Evolutionary conservation across 495 filamentous ascomycete genomes (phyloP).

Genomic region (Neurospora hispaniola): DNA sequence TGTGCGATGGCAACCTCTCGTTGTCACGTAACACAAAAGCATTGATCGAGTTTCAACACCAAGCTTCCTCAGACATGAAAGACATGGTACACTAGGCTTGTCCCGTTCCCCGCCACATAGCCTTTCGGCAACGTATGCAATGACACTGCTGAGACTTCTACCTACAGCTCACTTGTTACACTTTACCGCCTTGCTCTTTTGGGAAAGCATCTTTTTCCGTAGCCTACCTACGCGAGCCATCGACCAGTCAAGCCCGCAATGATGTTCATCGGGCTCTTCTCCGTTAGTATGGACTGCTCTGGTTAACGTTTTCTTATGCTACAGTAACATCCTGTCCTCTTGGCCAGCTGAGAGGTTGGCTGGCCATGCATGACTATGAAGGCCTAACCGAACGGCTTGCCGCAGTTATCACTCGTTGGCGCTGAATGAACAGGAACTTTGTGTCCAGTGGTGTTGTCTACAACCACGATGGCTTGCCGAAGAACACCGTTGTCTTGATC

Average conservation of each 20-base stretch:
- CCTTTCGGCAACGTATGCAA: background rate
- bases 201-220: background rate
- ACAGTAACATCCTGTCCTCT: background rate
- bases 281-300: background rate
- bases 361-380: background rate
- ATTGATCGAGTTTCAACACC: background rate
- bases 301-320: background rate
- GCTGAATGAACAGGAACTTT: background rate
- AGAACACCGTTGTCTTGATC: background rate
- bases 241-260: background rate
- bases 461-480: background rate
- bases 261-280: background rate
- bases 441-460: background rate
- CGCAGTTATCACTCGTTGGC: background rate
- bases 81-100: background rate
- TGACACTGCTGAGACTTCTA: background rate
- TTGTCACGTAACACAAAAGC: background rate
- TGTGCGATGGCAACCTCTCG: background rate
- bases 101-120: background rate
- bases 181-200: background rate
- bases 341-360: background rate
- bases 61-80: background rate
- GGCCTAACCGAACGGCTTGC: background rate
- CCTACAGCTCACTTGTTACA: background rate
- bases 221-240: background rate